Base-by-base conservation (phyloP, 306 rosid species). In the Alnus rubra region DNA sequence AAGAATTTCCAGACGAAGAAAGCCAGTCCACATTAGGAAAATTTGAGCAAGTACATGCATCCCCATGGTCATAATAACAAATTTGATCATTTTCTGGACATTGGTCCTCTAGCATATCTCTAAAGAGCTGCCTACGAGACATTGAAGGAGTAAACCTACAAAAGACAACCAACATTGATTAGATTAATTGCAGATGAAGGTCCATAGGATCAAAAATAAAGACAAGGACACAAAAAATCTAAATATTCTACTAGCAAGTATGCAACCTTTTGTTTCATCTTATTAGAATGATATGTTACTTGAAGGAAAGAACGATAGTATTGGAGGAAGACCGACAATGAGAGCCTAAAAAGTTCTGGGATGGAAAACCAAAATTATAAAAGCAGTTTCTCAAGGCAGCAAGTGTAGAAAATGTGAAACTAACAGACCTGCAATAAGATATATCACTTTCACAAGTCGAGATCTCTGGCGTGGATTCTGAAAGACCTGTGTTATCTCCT, bases 1-100 rank as follows among this genome's bases (percentile, higher is more conserved):
- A 88, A 51, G 99, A 93, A 87, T 90, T 93, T 84, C 86, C 98
- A 18, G 98, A 91, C 14, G 98, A 86, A 74, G 99, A 93, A 80
- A 91, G 86, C 94, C 97, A 91, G 58, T 88, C 97, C 45, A 77
- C 77, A 77, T 96, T 93, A 73, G 89, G 82, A 80, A 91, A 86
- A 86, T 89, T 86, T 44, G 98, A 89, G 87, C 94, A 90, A 85
- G 88, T 90, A 63, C 87, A 84, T 23, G 88, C 84, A 77, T 88
- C 92, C 47, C 93, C 93, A 78, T 84, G 92, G 62, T 89, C 93
- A 79, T 87, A 97, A 80, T 84, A 84, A 87, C 86, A 88, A 71
- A 88, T 70, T 48, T 81, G 88, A 85, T 85, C 90, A 72, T 63
- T 64, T 31, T 83, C 91, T 69, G 71, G 74, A 74, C 71, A 72